A percentile compares a stretch with the other conserved stretches of the same genome.
phyloP scores from a whole-genome alignment of 352 stramenopile species.

The Phytophthora podocarpi region DNA sequence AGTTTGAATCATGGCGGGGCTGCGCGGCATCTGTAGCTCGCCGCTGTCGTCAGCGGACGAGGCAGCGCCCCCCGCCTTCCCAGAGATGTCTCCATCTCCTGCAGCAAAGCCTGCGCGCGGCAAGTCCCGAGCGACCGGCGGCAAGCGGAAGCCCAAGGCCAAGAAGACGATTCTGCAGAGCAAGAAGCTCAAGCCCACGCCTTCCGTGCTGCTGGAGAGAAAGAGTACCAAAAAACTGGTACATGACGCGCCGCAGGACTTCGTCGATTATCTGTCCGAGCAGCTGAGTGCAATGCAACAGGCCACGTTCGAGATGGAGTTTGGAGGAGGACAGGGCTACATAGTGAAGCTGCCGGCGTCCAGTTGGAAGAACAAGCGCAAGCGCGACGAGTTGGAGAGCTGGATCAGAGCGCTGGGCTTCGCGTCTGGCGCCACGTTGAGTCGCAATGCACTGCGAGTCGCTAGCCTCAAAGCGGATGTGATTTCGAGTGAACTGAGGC shows the following conservation, averaged over 20 bases:
- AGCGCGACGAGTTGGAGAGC: slow-evolving; percentile 29
- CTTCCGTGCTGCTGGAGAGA: background rate
- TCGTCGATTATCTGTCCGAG: slow-evolving; percentile 60
- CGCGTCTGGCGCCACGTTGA: slow-evolving; percentile 33
- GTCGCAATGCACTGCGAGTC: slow-evolving; percentile 50
- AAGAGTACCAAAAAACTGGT: slow-evolving; percentile 56
- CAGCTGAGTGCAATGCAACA: slow-evolving; percentile 59
- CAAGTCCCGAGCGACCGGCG: slow-evolving; percentile 5
- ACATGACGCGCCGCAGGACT: slow-evolving; percentile 42
- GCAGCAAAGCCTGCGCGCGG: slow-evolving; percentile 1
- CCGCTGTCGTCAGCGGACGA: slow-evolving; percentile 59
- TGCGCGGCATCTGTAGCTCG: slow-evolving; percentile 49
- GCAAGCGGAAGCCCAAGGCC: slow-evolving; percentile 21
- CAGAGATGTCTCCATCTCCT: slow-evolving; percentile 17
- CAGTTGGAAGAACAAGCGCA: slow-evolving; percentile 30
- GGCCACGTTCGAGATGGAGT: slow-evolving; percentile 47
- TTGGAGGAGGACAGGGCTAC: slow-evolving; percentile 60
- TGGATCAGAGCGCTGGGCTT: slow-evolving; percentile 71
- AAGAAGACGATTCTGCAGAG: background rate
- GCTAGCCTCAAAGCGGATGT: slow-evolving; percentile 65
- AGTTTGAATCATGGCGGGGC: slow-evolving; percentile 29
- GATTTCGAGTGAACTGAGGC: slow-evolving; percentile 56
- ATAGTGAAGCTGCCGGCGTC: slow-evolving; percentile 53
- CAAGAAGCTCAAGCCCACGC: slow-evolving; percentile 28
- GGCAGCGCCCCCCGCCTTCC: slow-evolving; percentile 8